Evolutionary conservation across 192 early-diverging fungal genomes (phyloP).

Genomic region (Radiomyces spectabilis): DNA sequence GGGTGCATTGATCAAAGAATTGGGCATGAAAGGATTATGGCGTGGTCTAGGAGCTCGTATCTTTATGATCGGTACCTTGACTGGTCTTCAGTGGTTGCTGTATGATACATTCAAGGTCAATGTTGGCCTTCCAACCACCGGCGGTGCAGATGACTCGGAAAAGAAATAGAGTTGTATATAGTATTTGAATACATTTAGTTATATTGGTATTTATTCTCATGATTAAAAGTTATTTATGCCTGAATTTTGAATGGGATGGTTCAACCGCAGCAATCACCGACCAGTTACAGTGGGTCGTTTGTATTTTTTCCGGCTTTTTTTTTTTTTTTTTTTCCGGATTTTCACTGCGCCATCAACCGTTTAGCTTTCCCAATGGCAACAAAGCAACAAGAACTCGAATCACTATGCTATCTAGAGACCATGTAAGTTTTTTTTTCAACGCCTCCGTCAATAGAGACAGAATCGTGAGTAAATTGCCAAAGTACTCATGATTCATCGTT

Average conservation of each 20-base stretch:
- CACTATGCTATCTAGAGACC: conserved; percentile 16
- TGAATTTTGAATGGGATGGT: too few species aligned
- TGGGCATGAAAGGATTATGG: conserved; percentile 63
- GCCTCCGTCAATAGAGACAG: too few species aligned
- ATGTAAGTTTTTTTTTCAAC: conserved; percentile 10
- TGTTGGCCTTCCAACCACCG: conserved; percentile 25
- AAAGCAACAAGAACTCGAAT: conserved; percentile 14
- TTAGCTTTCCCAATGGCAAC: not conserved
- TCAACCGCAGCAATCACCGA: too few species aligned
- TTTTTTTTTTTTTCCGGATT: not conserved
- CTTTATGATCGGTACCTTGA: conserved; percentile 89
- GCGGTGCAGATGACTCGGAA: not conserved
- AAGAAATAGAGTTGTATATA: not conserved
- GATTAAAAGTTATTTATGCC: too few species aligned
- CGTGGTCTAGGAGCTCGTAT: conserved; percentile 81
- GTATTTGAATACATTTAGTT: not conserved
- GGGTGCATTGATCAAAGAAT: conserved; percentile 41
- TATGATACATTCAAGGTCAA: conserved; percentile 74
- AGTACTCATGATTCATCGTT: too few species aligned
- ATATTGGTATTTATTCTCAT: too few species aligned
- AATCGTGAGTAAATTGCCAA: too few species aligned
- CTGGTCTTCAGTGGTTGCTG: conserved; percentile 79
- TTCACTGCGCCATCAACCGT: not conserved
- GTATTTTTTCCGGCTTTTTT: not conserved
- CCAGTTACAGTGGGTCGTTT: not conserved